Base-by-base conservation (phyloP, 108 stramenopile genomes). In the Nitzschia sp. region DNA sequence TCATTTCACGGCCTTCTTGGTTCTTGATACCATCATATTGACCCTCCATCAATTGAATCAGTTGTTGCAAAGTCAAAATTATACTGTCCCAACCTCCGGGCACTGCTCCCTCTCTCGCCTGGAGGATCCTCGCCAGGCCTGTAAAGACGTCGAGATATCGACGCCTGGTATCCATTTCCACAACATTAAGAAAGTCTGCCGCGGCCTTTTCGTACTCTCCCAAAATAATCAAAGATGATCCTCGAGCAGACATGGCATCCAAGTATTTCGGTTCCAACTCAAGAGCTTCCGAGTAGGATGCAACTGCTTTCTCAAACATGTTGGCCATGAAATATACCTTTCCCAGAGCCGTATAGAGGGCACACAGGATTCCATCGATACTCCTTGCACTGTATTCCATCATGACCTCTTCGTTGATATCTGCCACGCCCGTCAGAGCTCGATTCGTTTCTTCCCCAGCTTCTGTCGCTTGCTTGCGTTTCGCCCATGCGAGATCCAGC, bases 291-390 rank as follows among this genome's bases (percentile, higher is more conserved):
- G 77, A 64, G 62, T 91, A 89, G 21, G 82, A 76, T 68, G 76
- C 63, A 15, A 80, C 88, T 0, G 90, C 84, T 55, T 66, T 78
- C 73, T 89, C 81, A 64, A 94, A 94, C 93, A 94, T 91, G 65
- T 91, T 91, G 17, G 87, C 80, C 90, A 94, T 88, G 72, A 86
- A 91, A 51, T 78, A 90, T 1, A 72, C 48, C 59, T 91, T 91
- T 19, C 85, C 93, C 15, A 85, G 56, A 25, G 67, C 66, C 4
- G 72, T 76, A 31, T 88, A 79, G 26, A 82, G 26, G 6, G 83
- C 63, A 38, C 88, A 89, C 0, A 94, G 70, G 3, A 85, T 36
- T 17, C 88, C 88, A 59, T 91, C 89, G 28, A 79, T 71, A 59
- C 83, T 85, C 67, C 83, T 80, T 47, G 69, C 46, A 8, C 56